Conservation (phyloP, 768 basidiomycete species). For the Boletus sp. region DNA sequence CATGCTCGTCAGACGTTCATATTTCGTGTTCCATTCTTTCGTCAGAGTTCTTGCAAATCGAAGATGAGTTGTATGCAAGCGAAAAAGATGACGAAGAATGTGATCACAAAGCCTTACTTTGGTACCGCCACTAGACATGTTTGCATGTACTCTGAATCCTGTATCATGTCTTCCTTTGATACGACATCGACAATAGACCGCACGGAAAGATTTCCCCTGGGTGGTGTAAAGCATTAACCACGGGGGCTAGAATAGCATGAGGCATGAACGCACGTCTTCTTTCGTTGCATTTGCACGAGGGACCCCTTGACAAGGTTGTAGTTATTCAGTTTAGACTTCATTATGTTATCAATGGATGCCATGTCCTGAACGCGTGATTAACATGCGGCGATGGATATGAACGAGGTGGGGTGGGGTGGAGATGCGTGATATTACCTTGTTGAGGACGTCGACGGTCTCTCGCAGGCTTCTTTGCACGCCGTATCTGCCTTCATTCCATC, state of each 20-base stretch:
- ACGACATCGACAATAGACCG: conserved; percentile 85
- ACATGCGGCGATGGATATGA: conserved; percentile 21
- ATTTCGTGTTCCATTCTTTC: conserved; percentile 88
- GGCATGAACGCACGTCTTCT: conserved; percentile 67
- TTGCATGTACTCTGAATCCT: conserved; percentile 91
- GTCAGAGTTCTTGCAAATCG: conserved; percentile 53
- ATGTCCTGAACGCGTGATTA: conserved; percentile 60
- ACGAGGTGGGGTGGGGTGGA: conserved; percentile 15
- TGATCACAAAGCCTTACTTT: conserved; percentile 53
- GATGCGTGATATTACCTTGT: conserved; percentile 55
- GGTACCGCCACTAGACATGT: conserved; percentile 92
- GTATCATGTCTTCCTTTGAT: conserved; percentile 73
- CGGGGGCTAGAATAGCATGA: background rate
- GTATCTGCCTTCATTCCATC: conserved; percentile 93
- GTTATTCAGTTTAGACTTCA: conserved; percentile 86
- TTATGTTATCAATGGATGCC: conserved; percentile 87
- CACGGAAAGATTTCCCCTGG: conserved; percentile 92
- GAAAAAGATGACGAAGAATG: background rate
- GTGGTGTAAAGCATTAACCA: conserved; percentile 2
- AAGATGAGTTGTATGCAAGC: conserved; percentile 14
- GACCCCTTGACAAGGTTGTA: conserved; percentile 95
- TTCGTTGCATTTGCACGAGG: conserved; percentile 87
- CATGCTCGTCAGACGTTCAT: conserved; percentile 85
- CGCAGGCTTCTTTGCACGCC: conserved; percentile 74
- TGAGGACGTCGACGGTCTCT: conserved; percentile 82